Conservation (phyloP, 169 alveolate genomes). For the Ichthyophthirius multifiliis region DNA sequence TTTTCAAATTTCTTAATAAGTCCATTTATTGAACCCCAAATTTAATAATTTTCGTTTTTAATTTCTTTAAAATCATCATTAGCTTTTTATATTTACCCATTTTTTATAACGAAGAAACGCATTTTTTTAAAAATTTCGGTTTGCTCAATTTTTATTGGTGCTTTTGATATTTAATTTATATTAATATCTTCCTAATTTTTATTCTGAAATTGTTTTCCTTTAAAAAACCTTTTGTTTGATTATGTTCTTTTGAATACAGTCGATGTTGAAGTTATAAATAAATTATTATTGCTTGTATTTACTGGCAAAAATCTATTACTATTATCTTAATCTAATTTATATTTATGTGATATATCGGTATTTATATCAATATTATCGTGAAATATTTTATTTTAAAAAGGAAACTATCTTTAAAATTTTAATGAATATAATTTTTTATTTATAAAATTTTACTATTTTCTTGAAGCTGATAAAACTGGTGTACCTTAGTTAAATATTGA, state of each 20-base stretch:
- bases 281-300: no score
- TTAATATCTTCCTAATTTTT: not conserved
- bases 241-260: not conserved
- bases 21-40: constrained; percentile 64
- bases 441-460: not conserved
- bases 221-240: not conserved
- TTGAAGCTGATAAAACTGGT: constrained; percentile 41
- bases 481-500: constrained; percentile 70
- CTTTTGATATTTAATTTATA: not conserved
- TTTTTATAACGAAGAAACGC: not conserved
- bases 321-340: constrained; percentile 34
- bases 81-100: not conserved
- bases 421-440: not conserved
- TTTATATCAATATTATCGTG: not conserved
- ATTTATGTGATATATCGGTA: constrained; percentile 30
- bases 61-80: constrained; percentile 46
- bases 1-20: constrained; percentile 59
- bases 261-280: no score
- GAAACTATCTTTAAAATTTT: not conserved
- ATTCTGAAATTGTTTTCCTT: not conserved
- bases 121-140: not conserved
- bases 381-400: not conserved
- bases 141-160: not conserved
- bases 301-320: no score
- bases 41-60: constrained; percentile 1